These are phyloP conservation scores for Bryum argenteum DNA, from an alignment of 225 moss, liverwort and hornwort genomes.

Conservation along the genomic window DNA sequence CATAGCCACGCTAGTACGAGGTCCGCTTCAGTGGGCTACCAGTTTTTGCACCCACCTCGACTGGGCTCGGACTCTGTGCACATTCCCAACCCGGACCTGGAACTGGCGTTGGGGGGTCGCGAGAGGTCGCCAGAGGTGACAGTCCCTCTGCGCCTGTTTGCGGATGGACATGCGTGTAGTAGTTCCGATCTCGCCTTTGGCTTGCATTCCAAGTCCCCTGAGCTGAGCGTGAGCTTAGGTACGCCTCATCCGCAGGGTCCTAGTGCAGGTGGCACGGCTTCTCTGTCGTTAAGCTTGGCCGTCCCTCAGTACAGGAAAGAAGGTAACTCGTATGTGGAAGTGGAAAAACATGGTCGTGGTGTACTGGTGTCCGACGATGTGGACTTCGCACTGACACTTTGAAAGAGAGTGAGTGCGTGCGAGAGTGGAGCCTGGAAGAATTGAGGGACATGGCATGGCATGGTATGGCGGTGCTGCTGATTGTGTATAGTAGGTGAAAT, in stretches of 20 bases:
- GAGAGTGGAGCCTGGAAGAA: too few relatives aligned
- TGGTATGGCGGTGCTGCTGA: conserved; percentile 25
- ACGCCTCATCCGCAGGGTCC: conserved; percentile 33
- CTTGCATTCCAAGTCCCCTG: conserved; percentile 44
- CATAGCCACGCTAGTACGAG: neutral
- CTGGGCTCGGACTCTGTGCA: conserved; percentile 36
- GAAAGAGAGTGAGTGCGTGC: conserved; percentile 14
- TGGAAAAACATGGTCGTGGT: conserved; percentile 56
- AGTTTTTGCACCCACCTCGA: conserved; percentile 64
- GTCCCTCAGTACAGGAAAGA: conserved; percentile 91
- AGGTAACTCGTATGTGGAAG: conserved; percentile 79
- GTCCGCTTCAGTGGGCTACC: conserved; percentile 46
- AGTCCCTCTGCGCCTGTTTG: conserved; percentile 66
- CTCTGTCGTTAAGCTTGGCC: conserved; percentile 74
- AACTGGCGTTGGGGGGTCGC: conserved; percentile 70
- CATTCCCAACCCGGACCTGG: conserved; percentile 53
- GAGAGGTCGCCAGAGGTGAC: conserved; percentile 43
- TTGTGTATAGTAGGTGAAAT: conserved; percentile 60
- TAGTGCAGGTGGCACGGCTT: conserved; percentile 37
- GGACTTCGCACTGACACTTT: conserved; percentile 80
- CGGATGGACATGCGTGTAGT: conserved; percentile 43
- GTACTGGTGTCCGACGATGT: conserved; percentile 70
- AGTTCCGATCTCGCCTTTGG: conserved; percentile 56
- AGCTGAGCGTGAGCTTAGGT: conserved; percentile 53
- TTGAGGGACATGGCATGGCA: too few relatives aligned